A percentile compares a stretch with the other conserved stretches of the same genome.
Conservation (phyloP, 1,284 basidiomycete species). For the Trametes polyzona region DNA sequence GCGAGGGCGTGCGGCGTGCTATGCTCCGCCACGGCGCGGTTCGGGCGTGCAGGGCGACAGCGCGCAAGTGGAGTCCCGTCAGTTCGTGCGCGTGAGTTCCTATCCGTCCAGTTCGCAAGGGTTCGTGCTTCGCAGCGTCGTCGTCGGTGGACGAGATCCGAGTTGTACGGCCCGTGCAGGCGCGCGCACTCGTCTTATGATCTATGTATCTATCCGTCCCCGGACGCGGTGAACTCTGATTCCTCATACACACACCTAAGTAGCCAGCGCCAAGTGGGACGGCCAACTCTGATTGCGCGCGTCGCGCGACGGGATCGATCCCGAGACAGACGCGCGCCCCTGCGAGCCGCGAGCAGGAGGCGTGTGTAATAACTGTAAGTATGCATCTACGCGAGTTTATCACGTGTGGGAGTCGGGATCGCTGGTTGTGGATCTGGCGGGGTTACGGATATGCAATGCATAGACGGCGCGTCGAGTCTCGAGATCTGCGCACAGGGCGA, state of each 20-base stretch:
- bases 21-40: conserved; percentile 2
- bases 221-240: no score
- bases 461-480: no score
- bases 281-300: conserved; percentile 12
- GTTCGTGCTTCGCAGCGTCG: no score
- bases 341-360: neutral
- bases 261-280: no score
- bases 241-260: no score
- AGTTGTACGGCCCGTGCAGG: neutral
- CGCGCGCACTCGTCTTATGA: no score
- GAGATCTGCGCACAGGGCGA: conserved; percentile 18
- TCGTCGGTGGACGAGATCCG: no score
- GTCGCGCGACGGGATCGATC: no score
- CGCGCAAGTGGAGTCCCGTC: neutral
- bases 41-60: conserved; percentile 7
- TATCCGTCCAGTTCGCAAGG: no score
- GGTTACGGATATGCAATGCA: no score
- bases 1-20: neutral
- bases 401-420: conserved; percentile 15
- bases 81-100: no score
- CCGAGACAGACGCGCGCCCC: conserved; percentile 12
- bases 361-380: neutral
- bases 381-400: conserved; percentile 12
- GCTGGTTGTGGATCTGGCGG: neutral
- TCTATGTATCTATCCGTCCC: no score